Percentiles rank a stretch among this genome's conserved stretches.
phyloP scores from a whole-genome alignment of 179 eudicot genomes.

The Corrigiola litoralis region DNA sequence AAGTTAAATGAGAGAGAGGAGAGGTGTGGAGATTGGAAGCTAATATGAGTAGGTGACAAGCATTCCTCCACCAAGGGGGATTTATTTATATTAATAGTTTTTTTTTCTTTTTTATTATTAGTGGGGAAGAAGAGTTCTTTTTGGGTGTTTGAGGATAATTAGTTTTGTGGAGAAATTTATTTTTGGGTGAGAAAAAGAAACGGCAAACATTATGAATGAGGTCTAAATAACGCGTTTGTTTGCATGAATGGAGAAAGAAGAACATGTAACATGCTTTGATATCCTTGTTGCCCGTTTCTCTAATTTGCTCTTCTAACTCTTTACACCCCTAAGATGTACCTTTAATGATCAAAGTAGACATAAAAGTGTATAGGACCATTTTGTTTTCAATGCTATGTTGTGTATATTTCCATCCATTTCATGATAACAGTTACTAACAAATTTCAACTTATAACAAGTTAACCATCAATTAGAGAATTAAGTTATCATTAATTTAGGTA shows the following conservation, averaged over 20 bases:
- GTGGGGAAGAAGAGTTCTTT: no score
- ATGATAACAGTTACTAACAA: no score
- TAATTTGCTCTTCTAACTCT: no score
- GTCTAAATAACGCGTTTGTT: constrained; percentile 23
- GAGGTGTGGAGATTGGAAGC: constrained; percentile 28
- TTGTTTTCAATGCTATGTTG: no score
- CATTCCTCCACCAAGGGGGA: constrained; percentile 38
- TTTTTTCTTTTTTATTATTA: background rate
- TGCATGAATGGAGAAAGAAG: constrained; percentile 16
- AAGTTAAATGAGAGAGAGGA: constrained; percentile 1
- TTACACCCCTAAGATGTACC: background rate
- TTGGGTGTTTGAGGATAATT: no score
- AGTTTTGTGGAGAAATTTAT: background rate
- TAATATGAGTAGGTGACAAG: constrained; percentile 65
- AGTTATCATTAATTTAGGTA: no score
- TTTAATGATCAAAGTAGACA: background rate
- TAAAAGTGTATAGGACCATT: no score
- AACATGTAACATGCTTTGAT: constrained; percentile 21
- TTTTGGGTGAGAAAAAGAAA: constrained; percentile 5
- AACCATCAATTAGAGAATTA: no score
- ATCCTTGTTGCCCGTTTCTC: constrained; percentile 8
- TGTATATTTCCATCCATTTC: no score
- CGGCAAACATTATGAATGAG: constrained; percentile 25
- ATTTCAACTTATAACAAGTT: no score
- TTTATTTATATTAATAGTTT: background rate